These are phyloP conservation scores for Yamadazyma phyllophila DNA, from an alignment of 805 yeast genomes.

Conservation along the genomic window DNA sequence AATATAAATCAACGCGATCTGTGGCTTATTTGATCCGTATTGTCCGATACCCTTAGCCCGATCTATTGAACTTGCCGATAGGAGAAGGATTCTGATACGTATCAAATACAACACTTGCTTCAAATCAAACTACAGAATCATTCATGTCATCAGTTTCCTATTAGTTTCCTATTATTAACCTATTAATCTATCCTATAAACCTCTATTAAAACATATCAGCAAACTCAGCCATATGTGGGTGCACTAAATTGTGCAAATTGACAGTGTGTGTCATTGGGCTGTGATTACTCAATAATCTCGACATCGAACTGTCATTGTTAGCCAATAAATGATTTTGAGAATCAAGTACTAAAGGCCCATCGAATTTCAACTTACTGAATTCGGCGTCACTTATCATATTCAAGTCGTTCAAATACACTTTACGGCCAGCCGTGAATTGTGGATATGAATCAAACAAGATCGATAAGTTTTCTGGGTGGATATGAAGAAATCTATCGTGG, in stretches of 20 bases:
- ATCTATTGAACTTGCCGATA: too few species aligned
- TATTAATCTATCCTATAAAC: slow-evolving; percentile 21
- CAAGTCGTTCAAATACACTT: slow-evolving; percentile 15
- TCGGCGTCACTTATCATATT: slow-evolving; percentile 10
- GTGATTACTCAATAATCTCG: slow-evolving; percentile 40
- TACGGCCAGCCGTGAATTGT: slow-evolving; percentile 4
- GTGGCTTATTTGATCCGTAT: too few species aligned
- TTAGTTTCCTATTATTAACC: neutral
- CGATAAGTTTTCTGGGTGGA: slow-evolving; percentile 35
- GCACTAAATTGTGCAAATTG: slow-evolving; percentile 23
- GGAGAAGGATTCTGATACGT: too few species aligned
- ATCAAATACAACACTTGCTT: too few species aligned
- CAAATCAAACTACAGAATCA: neutral
- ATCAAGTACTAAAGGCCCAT: slow-evolving; percentile 33
- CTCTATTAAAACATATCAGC: slow-evolving; percentile 39
- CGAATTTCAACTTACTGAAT: slow-evolving; percentile 14
- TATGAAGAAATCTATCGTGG: slow-evolving; percentile 25
- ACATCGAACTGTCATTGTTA: slow-evolving; percentile 35
- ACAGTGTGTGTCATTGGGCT: slow-evolving; percentile 23
- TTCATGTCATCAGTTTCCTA: neutral
- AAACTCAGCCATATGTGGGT: slow-evolving; percentile 44
- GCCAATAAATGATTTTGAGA: slow-evolving; percentile 39
- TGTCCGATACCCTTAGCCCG: too few species aligned
- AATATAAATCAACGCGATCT: too few species aligned
- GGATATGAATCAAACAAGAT: slow-evolving; percentile 19